phyloP scores from a whole-genome alignment of 164 flowering plant genomes.

The Brasenia schreberi region DNA sequence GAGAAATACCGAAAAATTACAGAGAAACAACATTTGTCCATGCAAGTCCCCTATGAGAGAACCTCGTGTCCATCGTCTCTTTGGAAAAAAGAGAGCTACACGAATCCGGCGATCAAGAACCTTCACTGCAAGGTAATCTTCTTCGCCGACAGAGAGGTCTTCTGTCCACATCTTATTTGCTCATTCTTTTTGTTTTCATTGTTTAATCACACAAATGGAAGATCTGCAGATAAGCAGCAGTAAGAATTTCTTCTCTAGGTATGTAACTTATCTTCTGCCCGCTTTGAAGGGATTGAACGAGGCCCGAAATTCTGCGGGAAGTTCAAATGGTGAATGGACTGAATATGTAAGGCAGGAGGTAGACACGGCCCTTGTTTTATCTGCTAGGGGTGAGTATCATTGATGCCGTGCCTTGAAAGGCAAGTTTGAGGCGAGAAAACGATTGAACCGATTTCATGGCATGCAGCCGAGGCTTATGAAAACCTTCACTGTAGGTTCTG shows the following conservation, averaged over 20 bases:
- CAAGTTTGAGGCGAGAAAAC: conserved; percentile 11
- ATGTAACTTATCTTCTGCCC: conserved; percentile 15
- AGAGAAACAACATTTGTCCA: too few relatives aligned
- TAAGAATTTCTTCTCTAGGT: conserved; percentile 15
- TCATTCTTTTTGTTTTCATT: background rate
- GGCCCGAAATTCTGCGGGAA: background rate
- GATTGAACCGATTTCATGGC: background rate
- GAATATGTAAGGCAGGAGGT: conserved; percentile 19
- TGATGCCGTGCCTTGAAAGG: conserved; percentile 25
- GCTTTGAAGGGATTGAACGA: conserved; percentile 7
- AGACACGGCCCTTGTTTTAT: conserved; percentile 24
- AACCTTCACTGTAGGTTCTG: too few relatives aligned
- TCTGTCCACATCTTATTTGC: background rate
- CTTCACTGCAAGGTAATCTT: too few relatives aligned
- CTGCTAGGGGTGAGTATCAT: conserved; percentile 10
- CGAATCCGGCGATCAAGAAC: too few relatives aligned
- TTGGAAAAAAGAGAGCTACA: too few relatives aligned
- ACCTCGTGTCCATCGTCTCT: too few relatives aligned
- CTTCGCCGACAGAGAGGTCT: too few relatives aligned
- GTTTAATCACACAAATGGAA: conserved; percentile 4
- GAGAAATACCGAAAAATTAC: too few relatives aligned
- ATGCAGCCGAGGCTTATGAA: conserved; percentile 2
- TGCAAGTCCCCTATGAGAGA: too few relatives aligned
- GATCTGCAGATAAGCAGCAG: conserved; percentile 10
- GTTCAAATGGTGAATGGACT: background rate